Conservation (phyloP, 768 basidiomycete species). For the Leccinum rimulosum region DNA sequence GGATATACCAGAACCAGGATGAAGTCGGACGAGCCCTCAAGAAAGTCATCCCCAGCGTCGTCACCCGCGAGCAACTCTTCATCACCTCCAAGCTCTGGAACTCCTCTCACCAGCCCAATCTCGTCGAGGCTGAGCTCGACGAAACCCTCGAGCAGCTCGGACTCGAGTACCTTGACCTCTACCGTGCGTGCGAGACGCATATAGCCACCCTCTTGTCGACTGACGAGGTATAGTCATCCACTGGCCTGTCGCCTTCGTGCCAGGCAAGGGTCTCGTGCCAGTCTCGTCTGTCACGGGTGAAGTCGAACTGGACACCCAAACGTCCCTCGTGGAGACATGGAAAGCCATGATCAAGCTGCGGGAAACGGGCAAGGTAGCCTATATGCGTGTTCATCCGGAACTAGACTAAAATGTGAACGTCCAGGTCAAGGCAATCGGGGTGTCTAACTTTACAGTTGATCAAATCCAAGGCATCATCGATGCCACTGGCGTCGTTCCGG, state of each 20-base stretch:
- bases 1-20: constrained; percentile 76
- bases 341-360: constrained; percentile 71
- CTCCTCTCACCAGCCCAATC: constrained; percentile 58
- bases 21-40: constrained; percentile 74
- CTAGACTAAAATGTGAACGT: background rate
- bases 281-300: constrained; percentile 41
- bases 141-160: constrained; percentile 73
- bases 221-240: constrained; percentile 54
- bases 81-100: constrained; percentile 88
- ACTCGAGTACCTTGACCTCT: constrained; percentile 76
- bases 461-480: constrained; percentile 65
- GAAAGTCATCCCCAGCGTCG: constrained; percentile 73
- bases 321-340: constrained; percentile 78
- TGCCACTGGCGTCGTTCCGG: constrained; percentile 72
- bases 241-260: constrained; percentile 73
- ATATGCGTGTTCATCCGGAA: background rate
- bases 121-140: constrained; percentile 73
- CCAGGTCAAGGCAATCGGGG: constrained; percentile 69
- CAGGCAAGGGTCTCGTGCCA: constrained; percentile 57
- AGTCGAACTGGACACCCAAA: constrained; percentile 53
- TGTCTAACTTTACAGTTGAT: constrained; percentile 75
- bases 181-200: constrained; percentile 45
- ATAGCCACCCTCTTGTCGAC: background rate
- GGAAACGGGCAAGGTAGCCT: constrained; percentile 60
- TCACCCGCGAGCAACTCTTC: constrained; percentile 78